Base-by-base conservation (phyloP, 257 asterid species). In the Anisodus acutangulus region DNA sequence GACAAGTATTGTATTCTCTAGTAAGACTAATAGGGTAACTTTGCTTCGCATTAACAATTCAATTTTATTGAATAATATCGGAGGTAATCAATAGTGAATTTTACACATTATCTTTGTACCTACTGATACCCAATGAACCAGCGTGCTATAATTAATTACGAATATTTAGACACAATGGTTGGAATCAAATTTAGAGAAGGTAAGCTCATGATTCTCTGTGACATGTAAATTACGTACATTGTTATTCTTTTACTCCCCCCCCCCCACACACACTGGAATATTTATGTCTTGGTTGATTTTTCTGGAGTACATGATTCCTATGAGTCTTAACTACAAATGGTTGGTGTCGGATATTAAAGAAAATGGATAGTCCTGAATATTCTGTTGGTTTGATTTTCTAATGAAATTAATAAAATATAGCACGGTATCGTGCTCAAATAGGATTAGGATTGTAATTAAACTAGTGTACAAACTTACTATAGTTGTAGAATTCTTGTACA, bases 231-330 rank as follows among this genome's bases (percentile, higher is more conserved):
- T 70, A 43, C 16, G 57, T 45, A 71, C 3, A 45, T 9, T 45
- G 5, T 8, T 5, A 43, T 71, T n/a, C 31, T 43, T n/a, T 7
- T 8, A 39, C 26, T 1, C 8, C 64, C 4, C 4, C 63, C 6
- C 26, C 5, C 15, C 17, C 17, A 22, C 26, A 22, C 26, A 22
- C 26, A 22, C 26, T 63, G 70, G 70, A 47, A 49, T 49, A 47
- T 49, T 74, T 51, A 74, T 74, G 81, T 6, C 12, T 13, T 71
- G 43, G 45, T 11, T 74, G 22, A 22, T 49, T 74, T 17, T 6
- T 49, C 6, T 74, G 45, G 81, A 74, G 81, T 26, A 76, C 26
- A 13, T 51, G 63, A 76, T 76, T 76, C 57, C 81, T 76, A 51
- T 76, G 22, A 12, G 13, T 51, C 47, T 51, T 22, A 51, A 76